These are phyloP conservation scores for Citrus unshiu DNA, from an alignment of 345 rosid species.

Conservation along the genomic window DNA sequence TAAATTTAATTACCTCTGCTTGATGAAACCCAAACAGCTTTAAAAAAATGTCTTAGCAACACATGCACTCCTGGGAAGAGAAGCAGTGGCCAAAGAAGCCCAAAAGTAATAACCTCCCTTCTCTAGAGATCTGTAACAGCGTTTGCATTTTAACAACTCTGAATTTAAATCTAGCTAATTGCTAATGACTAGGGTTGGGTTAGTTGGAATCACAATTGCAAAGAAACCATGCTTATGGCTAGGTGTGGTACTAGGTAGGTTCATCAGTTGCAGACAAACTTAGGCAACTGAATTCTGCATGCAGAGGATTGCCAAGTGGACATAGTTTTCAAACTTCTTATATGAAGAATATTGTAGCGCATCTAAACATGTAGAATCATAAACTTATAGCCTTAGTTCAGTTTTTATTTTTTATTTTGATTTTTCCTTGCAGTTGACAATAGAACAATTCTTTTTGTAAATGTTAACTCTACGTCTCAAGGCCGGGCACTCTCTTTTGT, in stretches of 20 bases:
- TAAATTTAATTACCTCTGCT: too few relatives aligned
- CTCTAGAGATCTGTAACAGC: too few relatives aligned
- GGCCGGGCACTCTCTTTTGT: not conserved
- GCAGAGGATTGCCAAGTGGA: not conserved
- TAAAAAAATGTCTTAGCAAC: too few relatives aligned
- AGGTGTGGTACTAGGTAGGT: slow-evolving; percentile 61
- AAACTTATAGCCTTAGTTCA: not conserved
- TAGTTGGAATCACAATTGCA: too few relatives aligned
- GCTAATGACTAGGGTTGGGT: too few relatives aligned
- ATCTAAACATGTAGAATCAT: not conserved
- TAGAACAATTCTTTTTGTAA: not conserved
- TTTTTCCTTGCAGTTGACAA: not conserved
- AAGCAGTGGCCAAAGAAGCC: too few relatives aligned
- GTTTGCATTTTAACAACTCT: too few relatives aligned
- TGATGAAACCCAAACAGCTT: too few relatives aligned
- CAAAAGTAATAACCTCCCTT: too few relatives aligned
- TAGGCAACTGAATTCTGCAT: slow-evolving; percentile 52
- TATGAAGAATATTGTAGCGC: not conserved
- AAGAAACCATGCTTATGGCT: too few relatives aligned
- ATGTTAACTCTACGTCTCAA: not conserved
- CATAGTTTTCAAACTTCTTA: not conserved
- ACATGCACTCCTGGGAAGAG: too few relatives aligned
- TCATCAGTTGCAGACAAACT: slow-evolving; percentile 54
- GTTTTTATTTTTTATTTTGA: not conserved
- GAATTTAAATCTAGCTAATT: too few relatives aligned